Evolutionary conservation across 768 basidiomycete genomes (phyloP).

Genomic region (Leccinum uliginosum): DNA sequence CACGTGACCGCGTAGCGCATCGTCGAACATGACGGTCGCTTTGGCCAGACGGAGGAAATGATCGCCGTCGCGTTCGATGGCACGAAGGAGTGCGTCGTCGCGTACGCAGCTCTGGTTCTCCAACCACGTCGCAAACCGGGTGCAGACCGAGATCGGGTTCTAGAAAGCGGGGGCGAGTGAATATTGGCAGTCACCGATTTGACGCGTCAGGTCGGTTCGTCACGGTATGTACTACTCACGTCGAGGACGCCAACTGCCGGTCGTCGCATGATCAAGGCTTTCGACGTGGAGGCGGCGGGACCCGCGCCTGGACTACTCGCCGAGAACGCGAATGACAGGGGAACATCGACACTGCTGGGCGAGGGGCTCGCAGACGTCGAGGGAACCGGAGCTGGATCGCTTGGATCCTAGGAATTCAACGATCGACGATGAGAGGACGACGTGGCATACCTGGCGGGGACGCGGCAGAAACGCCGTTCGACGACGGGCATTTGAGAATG

Average conservation of each 20-base stretch:
- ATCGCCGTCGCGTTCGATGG: slow-evolving; percentile 23
- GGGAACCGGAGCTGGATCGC: neutral
- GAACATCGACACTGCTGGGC: neutral
- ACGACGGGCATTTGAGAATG: neutral
- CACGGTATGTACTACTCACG: neutral
- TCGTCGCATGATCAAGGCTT: neutral
- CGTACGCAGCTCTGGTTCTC: slow-evolving; percentile 9
- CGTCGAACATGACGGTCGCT: slow-evolving; percentile 17
- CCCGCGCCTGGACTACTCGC: neutral
- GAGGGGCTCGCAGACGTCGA: neutral
- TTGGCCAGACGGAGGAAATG: slow-evolving; percentile 16
- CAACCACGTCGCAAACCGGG: slow-evolving; percentile 17
- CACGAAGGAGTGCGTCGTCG: neutral
- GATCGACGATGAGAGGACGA: neutral
- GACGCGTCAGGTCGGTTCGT: neutral
- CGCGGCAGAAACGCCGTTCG: neutral
- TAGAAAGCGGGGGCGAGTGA: neutral
- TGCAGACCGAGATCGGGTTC: slow-evolving; percentile 11
- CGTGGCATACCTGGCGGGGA: slow-evolving; percentile 8
- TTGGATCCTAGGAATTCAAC: neutral
- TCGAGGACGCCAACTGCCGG: neutral
- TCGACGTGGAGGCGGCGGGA: neutral
- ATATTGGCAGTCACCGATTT: neutral
- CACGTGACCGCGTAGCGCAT: slow-evolving; percentile 8
- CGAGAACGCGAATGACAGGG: neutral